Conservation (phyloP, 2,329 filamentous ascomycete species). For the Scedosporium minutisporum region DNA sequence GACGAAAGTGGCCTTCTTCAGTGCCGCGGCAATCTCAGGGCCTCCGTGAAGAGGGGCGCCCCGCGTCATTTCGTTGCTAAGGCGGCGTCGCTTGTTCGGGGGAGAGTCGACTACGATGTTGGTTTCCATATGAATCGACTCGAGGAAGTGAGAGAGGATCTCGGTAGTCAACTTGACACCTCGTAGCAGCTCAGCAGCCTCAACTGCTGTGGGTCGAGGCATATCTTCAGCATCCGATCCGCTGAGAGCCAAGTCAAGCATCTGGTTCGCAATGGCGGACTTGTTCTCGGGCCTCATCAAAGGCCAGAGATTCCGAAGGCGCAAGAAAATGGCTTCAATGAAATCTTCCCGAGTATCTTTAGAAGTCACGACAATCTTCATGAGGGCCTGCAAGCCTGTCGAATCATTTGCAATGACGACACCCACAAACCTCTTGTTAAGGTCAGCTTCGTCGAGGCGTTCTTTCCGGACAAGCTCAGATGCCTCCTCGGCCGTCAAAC, state of each 20-base stretch:
- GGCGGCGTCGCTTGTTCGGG: slow-evolving; percentile 69
- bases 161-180: slow-evolving; percentile 64
- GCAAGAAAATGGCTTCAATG: slow-evolving; percentile 54
- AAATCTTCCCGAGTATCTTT: slow-evolving; percentile 37
- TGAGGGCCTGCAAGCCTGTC: slow-evolving; percentile 40
- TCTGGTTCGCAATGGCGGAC: slow-evolving; percentile 47
- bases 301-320: slow-evolving; percentile 63
- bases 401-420: slow-evolving; percentile 45
- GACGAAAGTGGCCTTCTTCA: slow-evolving; percentile 75
- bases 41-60: slow-evolving; percentile 52
- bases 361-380: slow-evolving; percentile 31
- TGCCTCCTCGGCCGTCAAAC: slow-evolving; percentile 41
- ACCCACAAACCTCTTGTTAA: slow-evolving; percentile 38
- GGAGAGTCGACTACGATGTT: slow-evolving; percentile 64
- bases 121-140: slow-evolving; percentile 62
- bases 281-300: slow-evolving; percentile 56
- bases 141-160: slow-evolving; percentile 62
- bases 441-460: slow-evolving; percentile 28
- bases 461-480: slow-evolving; percentile 28
- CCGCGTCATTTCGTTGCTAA: slow-evolving; percentile 58
- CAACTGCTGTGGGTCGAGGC: slow-evolving; percentile 21
- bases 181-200: slow-evolving; percentile 64
- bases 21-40: slow-evolving; percentile 53
- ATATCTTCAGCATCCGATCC: slow-evolving; percentile 23
- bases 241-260: slow-evolving; percentile 53